These are phyloP conservation scores for Apiosordaria backusii DNA, from an alignment of 495 filamentous ascomycete genomes.

Conservation along the genomic window DNA sequence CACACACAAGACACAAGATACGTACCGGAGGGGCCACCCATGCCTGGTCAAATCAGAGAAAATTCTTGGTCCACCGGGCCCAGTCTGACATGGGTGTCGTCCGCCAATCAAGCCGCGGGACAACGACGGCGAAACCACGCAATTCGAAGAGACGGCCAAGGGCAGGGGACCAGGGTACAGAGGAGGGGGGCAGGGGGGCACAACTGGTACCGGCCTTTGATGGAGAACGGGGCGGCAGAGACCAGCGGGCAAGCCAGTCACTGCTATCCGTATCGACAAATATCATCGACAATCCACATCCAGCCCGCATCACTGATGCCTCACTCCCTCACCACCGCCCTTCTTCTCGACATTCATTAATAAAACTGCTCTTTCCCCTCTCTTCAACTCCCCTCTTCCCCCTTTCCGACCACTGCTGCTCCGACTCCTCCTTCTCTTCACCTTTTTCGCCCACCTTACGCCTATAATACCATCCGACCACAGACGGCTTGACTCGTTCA, in stretches of 20 bases:
- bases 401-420: constrained; percentile 17
- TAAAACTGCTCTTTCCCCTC: constrained; percentile 24
- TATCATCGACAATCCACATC: constrained; percentile 29
- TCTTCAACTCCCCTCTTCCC: constrained; percentile 13
- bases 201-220: constrained; percentile 24
- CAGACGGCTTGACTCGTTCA: constrained; percentile 36
- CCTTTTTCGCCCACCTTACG: constrained; percentile 20
- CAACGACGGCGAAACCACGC: constrained; percentile 27
- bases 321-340: constrained; percentile 23
- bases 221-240: constrained; percentile 33
- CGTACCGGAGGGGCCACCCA: constrained; percentile 10
- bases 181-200: not conserved
- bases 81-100: constrained; percentile 31
- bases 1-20: not conserved
- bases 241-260: constrained; percentile 15
- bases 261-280: constrained; percentile 23
- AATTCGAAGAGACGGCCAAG: constrained; percentile 27
- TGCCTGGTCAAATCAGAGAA: constrained; percentile 21
- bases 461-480: constrained; percentile 4
- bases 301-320: constrained; percentile 28
- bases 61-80: constrained; percentile 14
- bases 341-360: constrained; percentile 36
- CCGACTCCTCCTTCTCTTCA: constrained; percentile 11
- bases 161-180: constrained; percentile 2
- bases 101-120: constrained; percentile 33